A percentile compares a stretch with the other conserved stretches of the same genome.
Conservation (phyloP, 805 yeast species). For the Pichia pseudocactophila region DNA sequence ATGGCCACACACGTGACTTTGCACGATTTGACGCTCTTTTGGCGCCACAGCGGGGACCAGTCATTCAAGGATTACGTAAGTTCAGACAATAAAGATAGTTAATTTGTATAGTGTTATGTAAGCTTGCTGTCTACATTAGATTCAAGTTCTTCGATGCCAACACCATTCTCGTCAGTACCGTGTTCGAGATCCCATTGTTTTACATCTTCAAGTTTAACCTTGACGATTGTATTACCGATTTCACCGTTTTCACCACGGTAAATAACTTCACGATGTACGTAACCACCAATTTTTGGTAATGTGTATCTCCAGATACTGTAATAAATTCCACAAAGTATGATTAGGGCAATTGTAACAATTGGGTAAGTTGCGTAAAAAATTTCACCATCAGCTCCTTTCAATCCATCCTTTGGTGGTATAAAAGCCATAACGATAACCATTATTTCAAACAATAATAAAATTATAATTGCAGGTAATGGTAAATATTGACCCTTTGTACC, state of each 20-base stretch:
- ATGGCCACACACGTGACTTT: no score
- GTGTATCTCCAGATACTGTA: conserved; percentile 31
- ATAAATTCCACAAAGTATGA: conserved; percentile 27
- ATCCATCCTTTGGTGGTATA: conserved; percentile 34
- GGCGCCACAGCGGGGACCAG: no score
- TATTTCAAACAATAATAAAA: conserved; percentile 27
- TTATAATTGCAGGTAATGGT: conserved; percentile 28
- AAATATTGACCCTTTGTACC: conserved; percentile 28
- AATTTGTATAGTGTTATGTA: no score
- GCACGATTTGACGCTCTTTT: no score
- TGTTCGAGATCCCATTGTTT: conserved; percentile 27
- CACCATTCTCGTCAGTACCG: conserved; percentile 9
- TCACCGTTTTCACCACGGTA: conserved; percentile 32
- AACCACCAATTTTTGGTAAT: conserved; percentile 28
- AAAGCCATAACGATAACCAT: conserved; percentile 35
- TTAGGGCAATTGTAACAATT: conserved; percentile 29
- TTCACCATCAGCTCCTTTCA: conserved; percentile 34
- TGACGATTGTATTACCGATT: conserved; percentile 31
- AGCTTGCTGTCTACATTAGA: not conserved
- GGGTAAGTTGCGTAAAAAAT: conserved; percentile 37
- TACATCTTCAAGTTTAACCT: conserved; percentile 26
- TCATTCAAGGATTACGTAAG: no score
- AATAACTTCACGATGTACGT: conserved; percentile 25
- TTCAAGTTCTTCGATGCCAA: conserved; percentile 2
- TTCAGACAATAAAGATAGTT: no score